Conservation (phyloP, 306 rosid genomes). For the Casuarina equisetifolia region DNA sequence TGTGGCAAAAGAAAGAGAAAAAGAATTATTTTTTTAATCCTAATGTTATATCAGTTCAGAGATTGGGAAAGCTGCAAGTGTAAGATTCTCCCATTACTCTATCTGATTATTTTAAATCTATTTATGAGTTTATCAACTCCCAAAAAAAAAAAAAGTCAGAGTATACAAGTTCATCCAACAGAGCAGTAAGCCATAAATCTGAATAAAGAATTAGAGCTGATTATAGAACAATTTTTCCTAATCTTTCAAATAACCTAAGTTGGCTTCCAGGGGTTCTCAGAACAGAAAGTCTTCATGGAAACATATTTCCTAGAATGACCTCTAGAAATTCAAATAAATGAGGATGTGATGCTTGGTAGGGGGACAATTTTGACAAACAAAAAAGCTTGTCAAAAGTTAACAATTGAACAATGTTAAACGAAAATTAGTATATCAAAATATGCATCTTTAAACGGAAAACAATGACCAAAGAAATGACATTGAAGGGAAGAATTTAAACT, state of each 20-base stretch:
- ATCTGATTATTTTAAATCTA: background rate
- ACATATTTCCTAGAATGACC: background rate
- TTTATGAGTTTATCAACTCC: background rate
- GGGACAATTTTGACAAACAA: background rate
- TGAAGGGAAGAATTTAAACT: background rate
- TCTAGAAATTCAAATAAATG: background rate
- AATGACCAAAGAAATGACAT: background rate
- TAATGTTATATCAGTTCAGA: background rate
- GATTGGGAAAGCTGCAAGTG: background rate
- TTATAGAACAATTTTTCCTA: background rate
- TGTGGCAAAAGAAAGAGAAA: background rate
- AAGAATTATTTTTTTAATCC: background rate
- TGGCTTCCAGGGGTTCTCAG: background rate
- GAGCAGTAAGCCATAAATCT: background rate
- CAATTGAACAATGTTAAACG: too few species aligned
- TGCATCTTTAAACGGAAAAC: too few species aligned
- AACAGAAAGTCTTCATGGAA: background rate
- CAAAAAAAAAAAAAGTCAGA: background rate
- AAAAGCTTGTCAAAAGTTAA: too few species aligned
- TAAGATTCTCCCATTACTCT: background rate
- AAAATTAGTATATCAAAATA: too few species aligned
- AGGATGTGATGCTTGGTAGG: background rate
- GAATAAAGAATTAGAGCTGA: background rate
- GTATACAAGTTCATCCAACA: background rate
- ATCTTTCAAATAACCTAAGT: background rate